Evolutionary conservation across 768 basidiomycete species (phyloP).

Genomic region (Russula sp.): DNA sequence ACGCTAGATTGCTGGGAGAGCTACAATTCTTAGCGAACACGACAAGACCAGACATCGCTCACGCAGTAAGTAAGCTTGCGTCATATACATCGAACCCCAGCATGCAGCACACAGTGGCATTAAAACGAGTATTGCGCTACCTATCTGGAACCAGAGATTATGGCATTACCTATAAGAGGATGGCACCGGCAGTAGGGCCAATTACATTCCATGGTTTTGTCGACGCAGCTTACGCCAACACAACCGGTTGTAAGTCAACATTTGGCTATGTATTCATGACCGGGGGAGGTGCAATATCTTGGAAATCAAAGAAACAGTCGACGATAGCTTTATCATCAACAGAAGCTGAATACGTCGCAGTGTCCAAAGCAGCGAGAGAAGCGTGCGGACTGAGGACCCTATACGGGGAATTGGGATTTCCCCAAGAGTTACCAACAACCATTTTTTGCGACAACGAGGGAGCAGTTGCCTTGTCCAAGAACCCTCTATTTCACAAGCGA

Average conservation of each 20-base stretch:
- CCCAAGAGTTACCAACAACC: too few species aligned
- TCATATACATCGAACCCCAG: neutral
- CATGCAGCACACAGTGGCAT: neutral
- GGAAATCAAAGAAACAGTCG: neutral
- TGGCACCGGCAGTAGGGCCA: neutral
- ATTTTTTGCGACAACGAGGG: too few species aligned
- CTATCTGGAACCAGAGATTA: neutral
- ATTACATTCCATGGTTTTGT: neutral
- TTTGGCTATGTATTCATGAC: neutral
- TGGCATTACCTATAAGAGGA: neutral
- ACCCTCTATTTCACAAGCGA: too few species aligned
- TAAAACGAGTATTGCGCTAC: neutral
- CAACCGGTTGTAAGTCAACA: neutral
- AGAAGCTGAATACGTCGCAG: too few species aligned
- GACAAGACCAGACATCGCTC: neutral
- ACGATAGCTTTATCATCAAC: too few species aligned
- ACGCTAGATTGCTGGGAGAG: neutral
- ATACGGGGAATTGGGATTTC: too few species aligned
- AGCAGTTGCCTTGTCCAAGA: too few species aligned
- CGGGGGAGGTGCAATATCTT: neutral
- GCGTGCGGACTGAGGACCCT: too few species aligned
- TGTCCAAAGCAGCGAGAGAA: too few species aligned
- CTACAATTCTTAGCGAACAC: neutral
- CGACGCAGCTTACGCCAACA: neutral
- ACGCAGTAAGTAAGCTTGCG: neutral